Percentiles rank a stretch among this genome's conserved stretches.
Conservation (phyloP, 352 stramenopile species). For the Blastocystis sp. region DNA sequence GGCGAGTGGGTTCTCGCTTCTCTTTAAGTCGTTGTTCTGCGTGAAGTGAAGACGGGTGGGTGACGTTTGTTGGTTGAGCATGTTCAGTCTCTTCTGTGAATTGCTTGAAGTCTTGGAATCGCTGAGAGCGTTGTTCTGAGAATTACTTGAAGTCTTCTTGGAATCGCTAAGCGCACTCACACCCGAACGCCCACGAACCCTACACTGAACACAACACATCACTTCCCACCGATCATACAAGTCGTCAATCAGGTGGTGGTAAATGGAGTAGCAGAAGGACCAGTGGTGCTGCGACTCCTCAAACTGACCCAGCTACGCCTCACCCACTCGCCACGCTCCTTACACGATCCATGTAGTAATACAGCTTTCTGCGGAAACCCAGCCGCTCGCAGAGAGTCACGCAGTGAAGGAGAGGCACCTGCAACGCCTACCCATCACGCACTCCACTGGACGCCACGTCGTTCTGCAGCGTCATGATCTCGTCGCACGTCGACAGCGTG, state of each 20-base stretch:
- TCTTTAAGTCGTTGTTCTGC: no score
- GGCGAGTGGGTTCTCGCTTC: no score
- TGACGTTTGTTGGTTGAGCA: no score
- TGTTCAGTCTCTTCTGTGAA: no score
- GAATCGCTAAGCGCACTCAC: no score
- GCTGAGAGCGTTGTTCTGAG: no score
- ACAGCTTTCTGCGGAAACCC: conserved; percentile 4
- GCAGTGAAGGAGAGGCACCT: background rate
- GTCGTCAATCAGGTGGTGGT: background rate
- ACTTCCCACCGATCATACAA: no score
- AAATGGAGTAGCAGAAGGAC: conserved; percentile 36
- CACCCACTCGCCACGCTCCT: background rate
- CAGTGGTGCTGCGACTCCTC: conserved; percentile 32
- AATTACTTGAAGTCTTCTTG: no score
- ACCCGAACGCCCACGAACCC: no score
- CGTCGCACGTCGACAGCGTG: background rate
- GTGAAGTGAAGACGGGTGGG: no score
- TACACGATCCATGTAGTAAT: conserved; percentile 20
- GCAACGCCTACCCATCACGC: background rate
- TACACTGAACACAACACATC: no score
- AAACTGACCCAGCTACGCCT: conserved; percentile 32
- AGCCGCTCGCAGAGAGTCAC: conserved; percentile 1
- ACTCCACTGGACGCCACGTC: background rate
- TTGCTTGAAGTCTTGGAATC: no score
- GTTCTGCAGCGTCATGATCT: background rate